Percentiles rank a stretch among this genome's conserved stretches.
Conservation (phyloP, 2,329 filamentous ascomycete genomes). For the Chalara sp. region DNA sequence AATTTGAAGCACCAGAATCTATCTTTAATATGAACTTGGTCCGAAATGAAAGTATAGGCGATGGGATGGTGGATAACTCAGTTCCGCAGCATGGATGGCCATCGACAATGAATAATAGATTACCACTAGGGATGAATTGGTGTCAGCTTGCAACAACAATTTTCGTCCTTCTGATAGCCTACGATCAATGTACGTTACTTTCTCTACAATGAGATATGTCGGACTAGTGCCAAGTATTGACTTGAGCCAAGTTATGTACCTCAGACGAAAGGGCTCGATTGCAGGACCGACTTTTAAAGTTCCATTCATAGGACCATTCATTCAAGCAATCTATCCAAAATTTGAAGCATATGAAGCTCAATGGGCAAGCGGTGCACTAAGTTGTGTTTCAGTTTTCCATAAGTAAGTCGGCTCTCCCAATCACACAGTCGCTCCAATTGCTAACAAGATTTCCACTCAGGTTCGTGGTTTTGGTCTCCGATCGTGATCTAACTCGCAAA, state of each 20-base stretch:
- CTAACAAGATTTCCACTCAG: slow-evolving; percentile 30
- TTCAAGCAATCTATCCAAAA: slow-evolving; percentile 67
- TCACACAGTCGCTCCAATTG: too few relatives aligned
- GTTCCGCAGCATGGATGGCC: too few relatives aligned
- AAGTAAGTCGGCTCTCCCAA: slow-evolving; percentile 45
- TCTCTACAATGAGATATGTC: too few relatives aligned
- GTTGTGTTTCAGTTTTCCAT: slow-evolving; percentile 80
- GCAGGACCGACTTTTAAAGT: slow-evolving; percentile 58
- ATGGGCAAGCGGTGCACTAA: slow-evolving; percentile 72
- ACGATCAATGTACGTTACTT: slow-evolving; percentile 32
- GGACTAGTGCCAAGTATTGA: background rate
- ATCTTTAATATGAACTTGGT: too few relatives aligned
- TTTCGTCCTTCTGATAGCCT: slow-evolving; percentile 28
- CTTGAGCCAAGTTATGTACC: slow-evolving; percentile 45
- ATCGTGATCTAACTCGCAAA: slow-evolving; percentile 72
- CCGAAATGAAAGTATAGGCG: too few relatives aligned
- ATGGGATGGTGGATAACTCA: too few relatives aligned
- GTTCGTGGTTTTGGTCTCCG: slow-evolving; percentile 73
- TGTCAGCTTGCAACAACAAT: slow-evolving; percentile 29
- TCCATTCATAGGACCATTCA: slow-evolving; percentile 68
- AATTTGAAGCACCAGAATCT: too few relatives aligned
- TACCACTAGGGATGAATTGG: background rate
- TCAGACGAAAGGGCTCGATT: slow-evolving; percentile 54
- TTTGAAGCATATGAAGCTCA: slow-evolving; percentile 69
- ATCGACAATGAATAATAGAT: too few relatives aligned